Evolutionary conservation across 352 stramenopile species (phyloP), one percentile per base, ranked within the genome.

Genomic region (Phytophthora boehmeriae): DNA sequence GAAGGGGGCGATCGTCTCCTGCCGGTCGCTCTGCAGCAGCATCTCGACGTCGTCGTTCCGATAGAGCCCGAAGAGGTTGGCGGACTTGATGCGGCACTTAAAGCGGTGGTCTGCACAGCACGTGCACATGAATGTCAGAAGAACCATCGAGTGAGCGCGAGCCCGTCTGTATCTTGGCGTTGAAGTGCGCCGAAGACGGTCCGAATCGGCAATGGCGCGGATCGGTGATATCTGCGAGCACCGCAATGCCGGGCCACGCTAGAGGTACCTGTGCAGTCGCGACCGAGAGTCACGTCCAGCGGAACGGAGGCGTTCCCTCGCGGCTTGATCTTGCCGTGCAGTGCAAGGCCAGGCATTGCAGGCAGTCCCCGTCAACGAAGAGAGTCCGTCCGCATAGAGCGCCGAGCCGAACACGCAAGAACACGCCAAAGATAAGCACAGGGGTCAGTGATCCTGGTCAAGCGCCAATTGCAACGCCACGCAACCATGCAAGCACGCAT

Each of bases 51-150:
- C 80, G 22, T 88, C 71, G 34, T 79, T 76, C 34, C 71, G 60
- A 63, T 89, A 90, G 16, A 93, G 53, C 19, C 73, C 80, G 59
- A 86, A 90, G 23, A 80, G 56, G 41, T 90, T 90, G 4, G 71
- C 76, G 13, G 77, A 89, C 42, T 78, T 82, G 68, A 93, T 88
- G 25, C 80, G 76, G 63, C 79, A 93, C 51, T 88, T 90, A 59
- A 90, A 88, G 49, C 79, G 75, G 32, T 69, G 59, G 59, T 90
- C 78, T 71, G 63, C 39, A 59, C 35, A 70, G 54, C 38, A 66
- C 41, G 57, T 67, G 66, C 60, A 71, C 60, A 59, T 49, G 10
- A 16, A 25, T 11, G 50, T 68, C 58, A 68, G 59, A 73, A 44
- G 51, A n/a, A 39, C 38, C 51, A 43, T 44, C 38, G 38, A 44